Base-by-base conservation (phyloP, 805 yeast species). In the Ogataea pini region DNA sequence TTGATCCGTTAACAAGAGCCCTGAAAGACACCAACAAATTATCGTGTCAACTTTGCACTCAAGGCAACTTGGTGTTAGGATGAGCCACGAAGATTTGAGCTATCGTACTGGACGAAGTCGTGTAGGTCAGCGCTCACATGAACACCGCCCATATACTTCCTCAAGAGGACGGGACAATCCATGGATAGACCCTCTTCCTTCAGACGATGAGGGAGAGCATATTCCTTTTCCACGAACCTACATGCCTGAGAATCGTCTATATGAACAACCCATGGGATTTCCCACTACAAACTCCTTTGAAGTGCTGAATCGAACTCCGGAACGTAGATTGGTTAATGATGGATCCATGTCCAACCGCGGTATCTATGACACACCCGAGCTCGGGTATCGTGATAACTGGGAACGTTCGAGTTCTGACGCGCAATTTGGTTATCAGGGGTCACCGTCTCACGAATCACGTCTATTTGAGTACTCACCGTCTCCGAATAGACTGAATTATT, bases 391-490 rank as follows among this genome's bases (percentile, higher is more conserved):
- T 2, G 39, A 40, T n/a, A 49, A 46, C 12, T 32, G 47, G 17
- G 22, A 37, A 14, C 18, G 36, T 7, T 36, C 36, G 22, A 47
- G 36, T 4, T 46, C 56, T 10, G 46, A 41, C 24, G 49, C 48
- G 28, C 42, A 41, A 1, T 32, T 42, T 5, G 47, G 41, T 14
- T 25, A 16, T 13, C 51, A 55, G 1, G 44, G 51, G 6, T 59
- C 62, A 2, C 42, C 42, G 16, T 17, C 25, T 5, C 25, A 22
- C 8, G 25, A 8, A 6, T 22, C 25, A 24, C 32, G 33, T 57
- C 64, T 8, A 41, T 46, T 50, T 7, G 44, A 50, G n/a, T 50
- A 50, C 31, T 50, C 58, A 18, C 54, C 58, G 3, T 54, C 61
- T 4, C 59, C 61, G 2, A 54, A 50, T 17, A 50, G 48, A 39